Evolutionary conservation across 2,329 filamentous ascomycete species (phyloP).

Genomic region (Fusarium solani-melongenae): DNA sequence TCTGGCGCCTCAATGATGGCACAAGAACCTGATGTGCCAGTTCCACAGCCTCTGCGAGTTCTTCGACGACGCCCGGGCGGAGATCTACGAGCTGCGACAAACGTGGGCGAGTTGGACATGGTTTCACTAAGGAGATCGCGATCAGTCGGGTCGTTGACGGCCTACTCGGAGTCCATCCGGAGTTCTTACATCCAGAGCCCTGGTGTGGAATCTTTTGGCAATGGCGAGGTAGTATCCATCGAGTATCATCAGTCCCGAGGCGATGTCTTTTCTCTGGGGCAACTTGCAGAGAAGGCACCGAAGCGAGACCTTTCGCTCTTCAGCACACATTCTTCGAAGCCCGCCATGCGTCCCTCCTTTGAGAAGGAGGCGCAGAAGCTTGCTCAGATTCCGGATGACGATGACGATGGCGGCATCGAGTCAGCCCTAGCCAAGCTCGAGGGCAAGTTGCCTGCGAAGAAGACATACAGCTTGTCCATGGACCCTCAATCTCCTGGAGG

Average conservation of each 20-base stretch:
- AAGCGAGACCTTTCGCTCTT: slow-evolving; percentile 65
- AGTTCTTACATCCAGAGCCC: slow-evolving; percentile 66
- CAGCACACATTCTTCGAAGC: slow-evolving; percentile 71
- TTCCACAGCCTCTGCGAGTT: slow-evolving; percentile 67
- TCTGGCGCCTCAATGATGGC: slow-evolving; percentile 63
- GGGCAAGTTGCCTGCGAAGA: slow-evolving; percentile 77
- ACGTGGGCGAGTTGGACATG: slow-evolving; percentile 70
- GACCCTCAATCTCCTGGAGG: slow-evolving; percentile 44
- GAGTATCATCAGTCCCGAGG: slow-evolving; percentile 45
- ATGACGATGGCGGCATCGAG: slow-evolving; percentile 84
- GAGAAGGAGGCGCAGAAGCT: slow-evolving; percentile 89
- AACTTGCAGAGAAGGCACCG: slow-evolving; percentile 62
- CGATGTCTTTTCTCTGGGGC: slow-evolving; percentile 68
- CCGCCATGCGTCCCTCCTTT: slow-evolving; percentile 78
- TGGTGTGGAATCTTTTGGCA: slow-evolving; percentile 42
- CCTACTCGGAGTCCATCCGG: slow-evolving; percentile 69
- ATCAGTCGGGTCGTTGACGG: slow-evolving; percentile 69
- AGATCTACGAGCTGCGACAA: slow-evolving; percentile 75
- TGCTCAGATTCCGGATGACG: slow-evolving; percentile 89
- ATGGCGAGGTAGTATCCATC: slow-evolving; percentile 31
- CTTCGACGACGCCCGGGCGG: slow-evolving; percentile 80
- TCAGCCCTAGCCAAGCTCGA: slow-evolving; percentile 93
- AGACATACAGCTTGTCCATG: slow-evolving; percentile 50
- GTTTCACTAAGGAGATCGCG: slow-evolving; percentile 62
- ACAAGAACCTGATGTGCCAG: slow-evolving; percentile 51